A percentile compares a stretch with the other conserved stretches of the same genome.
Evolutionary conservation across 1,284 basidiomycete genomes (phyloP).

Genomic region (Apiotrichum laibachii): DNA sequence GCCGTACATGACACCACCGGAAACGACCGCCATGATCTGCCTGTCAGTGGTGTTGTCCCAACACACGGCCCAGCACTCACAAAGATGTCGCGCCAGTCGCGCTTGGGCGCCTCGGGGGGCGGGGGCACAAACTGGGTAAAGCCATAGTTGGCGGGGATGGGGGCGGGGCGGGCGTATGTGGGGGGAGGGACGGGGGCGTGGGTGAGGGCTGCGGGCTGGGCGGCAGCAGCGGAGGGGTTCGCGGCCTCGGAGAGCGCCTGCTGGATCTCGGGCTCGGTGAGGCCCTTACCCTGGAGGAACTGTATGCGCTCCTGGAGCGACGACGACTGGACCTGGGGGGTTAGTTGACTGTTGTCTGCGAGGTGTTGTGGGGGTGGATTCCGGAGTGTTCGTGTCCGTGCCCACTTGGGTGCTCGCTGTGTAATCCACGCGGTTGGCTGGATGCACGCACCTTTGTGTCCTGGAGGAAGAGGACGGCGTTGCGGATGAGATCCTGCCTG

Average conservation of each 20-base stretch:
- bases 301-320: slow-evolving; percentile 80
- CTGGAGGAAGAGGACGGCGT: slow-evolving; percentile 74
- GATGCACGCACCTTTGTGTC: slow-evolving; percentile 55
- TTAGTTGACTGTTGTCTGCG: background rate
- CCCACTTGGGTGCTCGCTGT: too few relatives aligned
- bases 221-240: background rate
- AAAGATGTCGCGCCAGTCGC: slow-evolving; percentile 94
- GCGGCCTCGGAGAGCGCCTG: slow-evolving; percentile 68
- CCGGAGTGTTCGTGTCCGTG: too few relatives aligned
- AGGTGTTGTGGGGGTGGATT: background rate
- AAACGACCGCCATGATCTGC: slow-evolving; percentile 90
- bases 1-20: slow-evolving; percentile 84
- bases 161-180: slow-evolving; percentile 37
- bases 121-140: slow-evolving; percentile 15
- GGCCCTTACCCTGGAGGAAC: slow-evolving; percentile 91
- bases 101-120: slow-evolving; percentile 52
- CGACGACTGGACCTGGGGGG: slow-evolving; percentile 57
- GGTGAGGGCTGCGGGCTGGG: slow-evolving; percentile 10
- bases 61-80: slow-evolving; percentile 55
- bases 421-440: too few relatives aligned
- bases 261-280: slow-evolving; percentile 81
- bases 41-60: slow-evolving; percentile 2
- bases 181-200: slow-evolving; percentile 31
- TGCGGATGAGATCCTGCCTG: slow-evolving; percentile 70
- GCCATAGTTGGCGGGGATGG: slow-evolving; percentile 38